Percentiles rank a stretch among this genome's conserved stretches.
Conservation (phyloP, 169 alveolate species). For the Cryptosporidium felis region DNA sequence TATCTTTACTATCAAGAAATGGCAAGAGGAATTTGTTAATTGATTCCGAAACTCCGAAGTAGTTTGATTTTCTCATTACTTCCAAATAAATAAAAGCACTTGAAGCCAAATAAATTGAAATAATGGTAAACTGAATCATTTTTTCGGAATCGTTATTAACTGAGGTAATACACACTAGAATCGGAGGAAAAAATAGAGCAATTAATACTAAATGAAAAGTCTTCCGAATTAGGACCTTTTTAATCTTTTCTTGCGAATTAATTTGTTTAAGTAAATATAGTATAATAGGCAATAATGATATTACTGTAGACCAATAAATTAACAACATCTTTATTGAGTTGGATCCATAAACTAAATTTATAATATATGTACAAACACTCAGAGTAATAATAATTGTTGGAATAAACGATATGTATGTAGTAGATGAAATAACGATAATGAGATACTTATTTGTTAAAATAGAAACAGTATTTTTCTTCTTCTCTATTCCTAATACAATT, state of each 20-base stretch:
- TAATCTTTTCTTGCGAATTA: neutral
- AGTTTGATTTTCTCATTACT: neutral
- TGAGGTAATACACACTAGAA: neutral
- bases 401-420: neutral
- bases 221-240: constrained; percentile 12
- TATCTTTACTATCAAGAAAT: constrained; percentile 52
- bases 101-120: neutral
- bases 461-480: neutral
- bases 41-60: neutral
- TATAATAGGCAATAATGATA: neutral
- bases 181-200: constrained; percentile 28
- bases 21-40: constrained; percentile 15
- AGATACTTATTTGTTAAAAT: neutral
- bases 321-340: neutral
- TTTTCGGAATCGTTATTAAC: neutral
- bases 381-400: neutral
- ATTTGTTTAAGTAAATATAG: neutral
- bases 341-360: neutral
- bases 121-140: constrained; percentile 6
- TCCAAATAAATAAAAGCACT: constrained; percentile 7
- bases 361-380: neutral
- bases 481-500: neutral
- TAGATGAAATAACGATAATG: neutral
- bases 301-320: constrained; percentile 10
- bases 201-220: constrained; percentile 21